Evolutionary conservation across 768 basidiomycete genomes (phyloP).

Genomic region (Tricholoma furcatifolium): DNA sequence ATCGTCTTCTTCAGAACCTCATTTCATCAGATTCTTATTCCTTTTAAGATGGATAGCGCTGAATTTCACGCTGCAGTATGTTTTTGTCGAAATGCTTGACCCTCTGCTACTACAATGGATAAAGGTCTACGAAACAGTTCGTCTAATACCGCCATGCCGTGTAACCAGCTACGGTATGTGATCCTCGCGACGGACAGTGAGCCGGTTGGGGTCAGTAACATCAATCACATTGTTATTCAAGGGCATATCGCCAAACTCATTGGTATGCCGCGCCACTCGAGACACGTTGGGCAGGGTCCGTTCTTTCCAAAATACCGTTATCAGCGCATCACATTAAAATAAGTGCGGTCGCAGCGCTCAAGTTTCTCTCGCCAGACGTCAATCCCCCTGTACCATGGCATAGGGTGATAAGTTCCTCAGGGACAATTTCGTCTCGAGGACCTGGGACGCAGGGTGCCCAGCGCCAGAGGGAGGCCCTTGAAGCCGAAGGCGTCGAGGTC

Average conservation of each 20-base stretch:
- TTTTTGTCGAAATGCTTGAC: background rate
- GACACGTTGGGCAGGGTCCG: constrained; percentile 82
- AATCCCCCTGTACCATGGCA: constrained; percentile 80
- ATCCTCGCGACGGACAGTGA: background rate
- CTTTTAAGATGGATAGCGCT: constrained; percentile 48
- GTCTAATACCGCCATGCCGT: constrained; percentile 62
- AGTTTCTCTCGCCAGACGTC: constrained; percentile 60
- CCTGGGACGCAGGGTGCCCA: constrained; percentile 80
- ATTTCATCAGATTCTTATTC: background rate
- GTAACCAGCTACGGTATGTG: constrained; percentile 75
- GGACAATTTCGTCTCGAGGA: constrained; percentile 78
- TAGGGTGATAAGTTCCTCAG: constrained; percentile 69
- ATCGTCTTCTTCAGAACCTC: background rate
- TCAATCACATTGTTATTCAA: constrained; percentile 25
- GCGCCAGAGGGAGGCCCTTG: constrained; percentile 71
- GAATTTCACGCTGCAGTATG: constrained; percentile 62
- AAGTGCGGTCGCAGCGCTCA: constrained; percentile 55
- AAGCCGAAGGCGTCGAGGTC: constrained; percentile 83
- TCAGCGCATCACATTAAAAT: background rate
- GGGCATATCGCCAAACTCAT: constrained; percentile 80
- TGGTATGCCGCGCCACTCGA: constrained; percentile 75
- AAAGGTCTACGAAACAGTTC: constrained; percentile 73
- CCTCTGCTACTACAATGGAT: background rate
- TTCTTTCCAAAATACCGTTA: background rate
- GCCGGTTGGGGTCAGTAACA: background rate